Evolutionary conservation across 176 grass and related monocot species (phyloP).

Genomic region (Bothriochloa decipiens): DNA sequence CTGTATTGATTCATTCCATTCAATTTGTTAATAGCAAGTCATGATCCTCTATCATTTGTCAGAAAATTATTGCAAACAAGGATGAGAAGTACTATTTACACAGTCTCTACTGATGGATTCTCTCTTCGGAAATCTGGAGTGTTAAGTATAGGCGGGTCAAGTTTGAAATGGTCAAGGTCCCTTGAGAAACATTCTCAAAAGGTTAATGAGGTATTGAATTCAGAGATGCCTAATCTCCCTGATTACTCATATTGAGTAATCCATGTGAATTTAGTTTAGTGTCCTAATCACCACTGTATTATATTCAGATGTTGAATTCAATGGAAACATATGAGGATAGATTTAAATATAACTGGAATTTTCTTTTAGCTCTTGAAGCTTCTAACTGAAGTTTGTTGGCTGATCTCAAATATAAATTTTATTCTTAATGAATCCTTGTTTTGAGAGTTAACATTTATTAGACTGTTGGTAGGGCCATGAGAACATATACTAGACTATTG

Average conservation of each 20-base stretch:
- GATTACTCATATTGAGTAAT: conserved; percentile 27
- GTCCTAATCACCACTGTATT: neutral
- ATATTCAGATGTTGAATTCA: neutral
- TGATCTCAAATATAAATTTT: neutral
- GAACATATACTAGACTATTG: neutral
- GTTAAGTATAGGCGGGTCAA: conserved; percentile 55
- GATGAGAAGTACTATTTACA: conserved; percentile 79
- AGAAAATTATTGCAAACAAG: conserved; percentile 75
- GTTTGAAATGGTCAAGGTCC: conserved; percentile 97
- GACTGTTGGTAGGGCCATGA: neutral
- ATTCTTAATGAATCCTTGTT: conserved; percentile 24
- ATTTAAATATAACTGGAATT: conserved; percentile 14
- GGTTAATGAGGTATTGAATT: conserved; percentile 55
- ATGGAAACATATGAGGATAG: neutral
- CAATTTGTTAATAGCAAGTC: conserved; percentile 22
- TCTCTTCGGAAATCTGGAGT: conserved; percentile 82
- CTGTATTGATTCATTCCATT: conserved; percentile 34
- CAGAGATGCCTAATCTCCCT: conserved; percentile 27
- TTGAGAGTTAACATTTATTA: conserved; percentile 12
- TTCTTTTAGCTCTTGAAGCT: conserved; percentile 13
- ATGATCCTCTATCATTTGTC: conserved; percentile 41
- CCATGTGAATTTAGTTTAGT: neutral
- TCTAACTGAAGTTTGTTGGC: conserved; percentile 14
- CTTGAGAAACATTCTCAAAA: conserved; percentile 81
- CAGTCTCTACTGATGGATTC: conserved; percentile 80